phyloP scores from a whole-genome alignment of 345 rosid genomes.

The Angophora floribunda region DNA sequence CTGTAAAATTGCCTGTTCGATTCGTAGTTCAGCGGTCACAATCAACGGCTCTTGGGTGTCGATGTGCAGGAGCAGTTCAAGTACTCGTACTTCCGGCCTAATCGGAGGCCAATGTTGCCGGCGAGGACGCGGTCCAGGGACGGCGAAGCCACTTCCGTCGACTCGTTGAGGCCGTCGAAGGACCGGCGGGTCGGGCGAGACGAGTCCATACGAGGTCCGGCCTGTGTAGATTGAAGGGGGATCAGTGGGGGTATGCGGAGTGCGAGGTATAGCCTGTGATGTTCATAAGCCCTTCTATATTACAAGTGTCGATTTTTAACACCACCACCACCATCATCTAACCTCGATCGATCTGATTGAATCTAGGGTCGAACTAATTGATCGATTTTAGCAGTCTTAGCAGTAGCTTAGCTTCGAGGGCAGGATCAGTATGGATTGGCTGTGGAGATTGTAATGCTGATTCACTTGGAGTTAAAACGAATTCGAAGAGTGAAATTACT shows the following conservation, averaged over 20 bases:
- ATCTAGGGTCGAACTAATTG: neutral
- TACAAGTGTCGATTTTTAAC: neutral
- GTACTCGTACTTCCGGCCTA: neutral
- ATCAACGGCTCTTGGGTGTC: neutral
- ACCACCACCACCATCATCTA: neutral
- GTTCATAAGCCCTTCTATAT: neutral
- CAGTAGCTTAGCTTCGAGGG: neutral
- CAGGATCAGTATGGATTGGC: neutral
- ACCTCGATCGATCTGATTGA: neutral
- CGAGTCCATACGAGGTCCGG: neutral
- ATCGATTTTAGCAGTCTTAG: neutral
- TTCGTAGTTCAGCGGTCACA: neutral
- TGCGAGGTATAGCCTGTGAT: neutral
- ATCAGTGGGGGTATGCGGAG: neutral
- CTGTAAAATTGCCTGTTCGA: neutral
- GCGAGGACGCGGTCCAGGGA: neutral
- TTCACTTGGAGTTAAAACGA: neutral
- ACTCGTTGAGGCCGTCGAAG: conserved; percentile 6
- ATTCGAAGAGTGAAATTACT: neutral
- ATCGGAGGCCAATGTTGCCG: neutral
- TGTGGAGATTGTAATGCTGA: neutral
- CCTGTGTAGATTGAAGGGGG: neutral
- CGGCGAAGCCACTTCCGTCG: conserved; percentile 1
- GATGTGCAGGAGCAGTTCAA: neutral
- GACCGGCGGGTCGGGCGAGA: neutral